phyloP scores from a whole-genome alignment of 495 filamentous ascomycete genomes.

The Hypoxylon subgilvum region DNA sequence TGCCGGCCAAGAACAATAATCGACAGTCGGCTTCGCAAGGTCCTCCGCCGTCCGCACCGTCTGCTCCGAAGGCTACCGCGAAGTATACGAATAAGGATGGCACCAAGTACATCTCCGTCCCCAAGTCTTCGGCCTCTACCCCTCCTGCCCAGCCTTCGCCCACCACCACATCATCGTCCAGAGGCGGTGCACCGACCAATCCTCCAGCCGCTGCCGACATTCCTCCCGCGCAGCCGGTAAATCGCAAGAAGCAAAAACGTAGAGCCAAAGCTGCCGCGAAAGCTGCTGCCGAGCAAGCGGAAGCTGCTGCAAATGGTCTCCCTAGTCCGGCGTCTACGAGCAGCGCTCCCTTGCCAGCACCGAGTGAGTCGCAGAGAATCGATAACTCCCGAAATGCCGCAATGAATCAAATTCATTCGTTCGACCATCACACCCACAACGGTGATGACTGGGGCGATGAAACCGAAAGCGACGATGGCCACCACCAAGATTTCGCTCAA shows the following conservation, averaged over 20 bases:
- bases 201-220: conserved; percentile 31
- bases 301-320: conserved; percentile 47
- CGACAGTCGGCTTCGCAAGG: conserved; percentile 51
- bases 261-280: conserved; percentile 78
- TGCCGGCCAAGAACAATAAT: conserved; percentile 57
- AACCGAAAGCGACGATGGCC: conserved; percentile 52
- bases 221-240: conserved; percentile 60
- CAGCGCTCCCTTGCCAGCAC: conserved; percentile 38
- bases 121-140: conserved; percentile 59
- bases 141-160: conserved; percentile 60
- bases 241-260: conserved; percentile 92
- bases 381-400: conserved; percentile 33
- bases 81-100: conserved; percentile 72
- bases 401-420: conserved; percentile 4
- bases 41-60: conserved; percentile 45
- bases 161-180: conserved; percentile 45
- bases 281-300: conserved; percentile 59
- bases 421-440: conserved; percentile 44
- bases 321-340: conserved; percentile 46
- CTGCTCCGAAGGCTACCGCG: conserved; percentile 54
- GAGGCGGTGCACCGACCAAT: conserved; percentile 38
- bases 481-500: conserved; percentile 35
- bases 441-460: conserved; percentile 56
- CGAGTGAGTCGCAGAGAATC: conserved; percentile 35
- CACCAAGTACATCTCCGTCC: conserved; percentile 70